Base-by-base conservation (phyloP, 1,284 basidiomycete genomes). In the Anthracocystis panici-leucophaei region DNA sequence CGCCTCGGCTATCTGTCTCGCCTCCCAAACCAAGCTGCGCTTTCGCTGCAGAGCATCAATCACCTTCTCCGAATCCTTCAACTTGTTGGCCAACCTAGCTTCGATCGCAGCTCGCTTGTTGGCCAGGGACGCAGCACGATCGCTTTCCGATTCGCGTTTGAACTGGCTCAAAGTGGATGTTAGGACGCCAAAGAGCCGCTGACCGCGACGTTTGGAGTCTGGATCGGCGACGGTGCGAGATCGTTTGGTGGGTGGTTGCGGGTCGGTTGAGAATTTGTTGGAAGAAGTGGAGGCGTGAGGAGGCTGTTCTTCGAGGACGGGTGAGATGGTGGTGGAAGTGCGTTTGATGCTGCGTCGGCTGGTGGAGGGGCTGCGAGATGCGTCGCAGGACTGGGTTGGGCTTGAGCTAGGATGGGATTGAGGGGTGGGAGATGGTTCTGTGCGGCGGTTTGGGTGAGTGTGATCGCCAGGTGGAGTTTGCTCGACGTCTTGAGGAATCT, bases 141-240 rank as follows among this genome's bases (percentile, higher is more conserved):
- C 40, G 4, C 54, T 40, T 53, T 74, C 62, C 10, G 65, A 55
- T 33, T 75, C 67, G 21, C 59, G 53, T 41, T 67, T 66, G 60
- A 75, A 71, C 23, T 62, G 56, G 18, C 49, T 41, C 6, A 75
- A 50, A 18, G 73, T 75, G 0, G 64, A 63, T 1, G 45, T 60
- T 25, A 75, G 64, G 1, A 75, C 29, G 10, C 64, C 63, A 11
- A 75, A 64, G 20, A 75, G 60, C 5, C 73, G 52, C 2, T 51
- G 59, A 1, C 60, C 67, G 21, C 73, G 50, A 7, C 20, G 40
- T 21, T 61, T 57, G 4, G 45, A 21, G 21, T 57, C 57, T 6
- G 50, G 55, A 18, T 66, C 69, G 3, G 20, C 41, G 1, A 31
- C 9, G 16, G 56, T 29, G 23, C 57, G 61, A 21, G 50, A 12